These are phyloP conservation scores for Xerocomus spinulosus DNA, from an alignment of 768 basidiomycete genomes.

Conservation along the genomic window DNA sequence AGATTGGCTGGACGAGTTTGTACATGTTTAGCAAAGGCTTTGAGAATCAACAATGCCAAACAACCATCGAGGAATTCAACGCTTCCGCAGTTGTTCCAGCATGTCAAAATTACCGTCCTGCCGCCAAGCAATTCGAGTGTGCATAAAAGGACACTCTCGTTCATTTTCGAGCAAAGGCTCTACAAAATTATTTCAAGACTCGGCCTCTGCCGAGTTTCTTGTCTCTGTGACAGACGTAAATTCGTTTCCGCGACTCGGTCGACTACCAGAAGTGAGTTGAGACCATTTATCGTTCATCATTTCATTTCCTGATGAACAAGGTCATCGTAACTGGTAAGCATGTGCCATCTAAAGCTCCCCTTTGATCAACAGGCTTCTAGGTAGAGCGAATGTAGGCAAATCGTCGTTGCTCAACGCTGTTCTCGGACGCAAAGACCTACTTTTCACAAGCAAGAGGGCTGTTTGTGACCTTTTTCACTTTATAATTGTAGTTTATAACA, in stretches of 20 bases:
- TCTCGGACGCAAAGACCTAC: constrained; percentile 49
- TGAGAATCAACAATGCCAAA: constrained; percentile 24
- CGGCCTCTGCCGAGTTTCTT: constrained; percentile 29
- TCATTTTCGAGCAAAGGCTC: constrained; percentile 9
- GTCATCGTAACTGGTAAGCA: constrained; percentile 27
- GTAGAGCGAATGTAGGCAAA: constrained; percentile 77
- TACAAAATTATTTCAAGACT: constrained; percentile 17
- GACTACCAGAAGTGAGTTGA: constrained; percentile 28
- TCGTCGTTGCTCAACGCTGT: constrained; percentile 70
- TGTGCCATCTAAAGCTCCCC: neutral
- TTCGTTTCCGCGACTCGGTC: constrained; percentile 16
- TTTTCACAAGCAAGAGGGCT: constrained; percentile 66
- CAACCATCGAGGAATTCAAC: neutral
- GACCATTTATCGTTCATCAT: neutral
- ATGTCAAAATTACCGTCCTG: constrained; percentile 15
- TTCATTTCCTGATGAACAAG: constrained; percentile 10
- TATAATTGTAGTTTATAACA: neutral
- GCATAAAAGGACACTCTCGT: neutral
- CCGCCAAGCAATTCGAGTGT: neutral
- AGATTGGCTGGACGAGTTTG: constrained; percentile 26
- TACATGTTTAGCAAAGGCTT: constrained; percentile 21
- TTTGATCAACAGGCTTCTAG: constrained; percentile 29
- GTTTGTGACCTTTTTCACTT: constrained; percentile 36
- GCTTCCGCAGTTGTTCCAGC: neutral
- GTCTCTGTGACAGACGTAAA: constrained; percentile 13